Evolutionary conservation across 495 filamentous ascomycete genomes (phyloP).

Genomic region (Polyplosphaeria fusca): DNA sequence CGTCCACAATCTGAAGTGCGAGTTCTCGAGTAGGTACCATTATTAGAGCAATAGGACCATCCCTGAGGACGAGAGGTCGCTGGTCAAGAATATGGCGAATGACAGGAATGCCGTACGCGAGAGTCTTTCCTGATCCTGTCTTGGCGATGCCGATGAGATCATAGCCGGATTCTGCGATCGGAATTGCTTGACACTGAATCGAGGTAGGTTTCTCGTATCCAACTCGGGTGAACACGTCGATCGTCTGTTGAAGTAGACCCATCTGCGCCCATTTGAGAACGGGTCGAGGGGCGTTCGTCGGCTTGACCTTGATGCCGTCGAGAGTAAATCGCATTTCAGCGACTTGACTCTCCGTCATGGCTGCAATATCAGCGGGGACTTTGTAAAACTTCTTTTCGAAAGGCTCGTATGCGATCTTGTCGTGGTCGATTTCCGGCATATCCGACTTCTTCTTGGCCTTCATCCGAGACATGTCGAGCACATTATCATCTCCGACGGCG

Average conservation of each 20-base stretch:
- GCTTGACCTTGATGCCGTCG: conserved; percentile 90
- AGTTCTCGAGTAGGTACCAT: conserved; percentile 95
- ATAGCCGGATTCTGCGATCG: conserved; percentile 91
- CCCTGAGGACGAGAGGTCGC: conserved; percentile 70
- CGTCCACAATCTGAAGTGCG: conserved; percentile 89
- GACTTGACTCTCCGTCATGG: conserved; percentile 83
- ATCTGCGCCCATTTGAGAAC: conserved; percentile 97
- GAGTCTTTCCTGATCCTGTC: conserved; percentile 98
- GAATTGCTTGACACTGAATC: conserved; percentile 93
- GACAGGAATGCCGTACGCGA: conserved; percentile 93
- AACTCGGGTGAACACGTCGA: conserved; percentile 80
- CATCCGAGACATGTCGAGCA: conserved; percentile 82
- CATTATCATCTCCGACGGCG: conserved; percentile 68
- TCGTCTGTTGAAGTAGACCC: conserved; percentile 76
- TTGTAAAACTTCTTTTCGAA: conserved; percentile 94
- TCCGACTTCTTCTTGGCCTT: conserved; percentile 97
- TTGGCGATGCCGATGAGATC: conserved; percentile 97
- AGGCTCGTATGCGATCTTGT: conserved; percentile 75
- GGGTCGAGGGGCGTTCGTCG: conserved; percentile 83
- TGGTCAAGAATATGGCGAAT: conserved; percentile 98
- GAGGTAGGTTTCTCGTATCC: conserved; percentile 88
- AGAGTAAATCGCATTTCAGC: conserved; percentile 78
- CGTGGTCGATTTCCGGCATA: conserved; percentile 78
- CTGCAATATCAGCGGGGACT: conserved; percentile 76
- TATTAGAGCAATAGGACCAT: conserved; percentile 83